Conservation (phyloP, 192 early-diverging fungal genomes). For the Chytriomyces confervae region DNA sequence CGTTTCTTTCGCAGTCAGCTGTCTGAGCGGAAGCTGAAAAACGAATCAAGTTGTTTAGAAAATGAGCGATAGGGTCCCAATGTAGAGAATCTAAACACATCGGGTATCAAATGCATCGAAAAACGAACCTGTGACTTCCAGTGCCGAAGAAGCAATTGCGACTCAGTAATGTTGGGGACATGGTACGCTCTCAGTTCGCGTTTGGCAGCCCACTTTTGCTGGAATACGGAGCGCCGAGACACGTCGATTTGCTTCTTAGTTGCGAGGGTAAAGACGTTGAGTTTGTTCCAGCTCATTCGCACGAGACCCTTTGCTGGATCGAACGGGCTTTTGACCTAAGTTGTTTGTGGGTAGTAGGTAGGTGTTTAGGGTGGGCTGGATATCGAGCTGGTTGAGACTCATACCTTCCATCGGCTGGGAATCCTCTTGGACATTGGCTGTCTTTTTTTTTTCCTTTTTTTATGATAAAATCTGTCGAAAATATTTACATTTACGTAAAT, state of each 20-base stretch:
- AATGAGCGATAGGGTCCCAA: not conserved
- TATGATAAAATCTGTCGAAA: too few species aligned
- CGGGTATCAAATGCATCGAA: constrained; percentile 8
- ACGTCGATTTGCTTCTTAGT: constrained; percentile 32
- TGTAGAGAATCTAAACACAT: not conserved
- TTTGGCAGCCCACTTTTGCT: constrained; percentile 96
- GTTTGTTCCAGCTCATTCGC: constrained; percentile 95
- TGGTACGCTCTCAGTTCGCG: constrained; percentile 92
- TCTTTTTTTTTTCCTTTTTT: constrained; percentile 28
- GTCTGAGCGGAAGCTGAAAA: not conserved
- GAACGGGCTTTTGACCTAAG: constrained; percentile 49
- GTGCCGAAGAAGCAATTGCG: constrained; percentile 63
- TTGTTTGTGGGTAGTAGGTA: too few species aligned
- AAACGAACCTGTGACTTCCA: constrained; percentile 46
- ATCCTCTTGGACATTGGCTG: constrained; percentile 28
- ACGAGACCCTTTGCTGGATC: constrained; percentile 64
- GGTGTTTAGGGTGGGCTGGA: too few species aligned
- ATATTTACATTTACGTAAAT: not conserved
- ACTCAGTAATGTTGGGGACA: constrained; percentile 87
- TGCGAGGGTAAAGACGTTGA: constrained; percentile 87
- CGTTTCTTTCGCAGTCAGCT: not conserved
- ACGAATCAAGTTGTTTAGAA: not conserved
- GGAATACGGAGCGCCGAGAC: constrained; percentile 67
- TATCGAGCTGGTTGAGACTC: not conserved
- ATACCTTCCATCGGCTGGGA: constrained; percentile 19